Evolutionary conservation across 2,329 filamentous ascomycete genomes (phyloP), one percentile per base, ranked within the genome.

Genomic region (Dactylellina sp.): DNA sequence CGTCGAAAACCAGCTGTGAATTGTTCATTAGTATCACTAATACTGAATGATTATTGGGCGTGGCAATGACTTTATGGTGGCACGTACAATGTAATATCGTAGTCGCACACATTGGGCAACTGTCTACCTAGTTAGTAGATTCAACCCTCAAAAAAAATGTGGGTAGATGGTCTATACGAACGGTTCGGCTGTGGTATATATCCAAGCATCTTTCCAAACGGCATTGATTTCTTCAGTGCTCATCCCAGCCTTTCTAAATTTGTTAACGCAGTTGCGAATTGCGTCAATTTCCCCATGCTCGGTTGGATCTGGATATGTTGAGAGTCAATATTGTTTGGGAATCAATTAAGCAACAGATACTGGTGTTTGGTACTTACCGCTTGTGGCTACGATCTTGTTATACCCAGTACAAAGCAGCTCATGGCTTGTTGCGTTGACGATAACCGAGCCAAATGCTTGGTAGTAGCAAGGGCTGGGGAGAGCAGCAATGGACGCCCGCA

Each of bases 131-230:
- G 28, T 37, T 55, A 18, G 18, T n/a, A 32, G 6, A 25, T 55
- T 5, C 5, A 12, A 20, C n/a, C 7, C 35, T 25, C 16, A 11
- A 18, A 18, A 28, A 12, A n/a, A 6, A n/a, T 40, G 16, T 28
- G 1, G 24, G 40, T 50, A 7, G 37, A 44, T 24, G 28, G 28
- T 11, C 16, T 12, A 47, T 32, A 32, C 49, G 7, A 24, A 72
- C 68, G 68, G 68, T 28, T 72, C 68, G 35, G 68, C 68, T 7
- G 68, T 72, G 3, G 68, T 72, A 24, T 72, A 72, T 20, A 72
- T 72, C 68, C 68, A 72, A 47, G 68, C 52, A 44, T 72, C 18
- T 44, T 65, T 72, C 68, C 60, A 72, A 7, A 72, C 56, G 11
- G 39, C n/a, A n/a, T 39, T 16, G 14, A 72, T 72, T 16, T 72